phyloP scores from a whole-genome alignment of 768 basidiomycete genomes.

The Hygrocybe punicea region DNA sequence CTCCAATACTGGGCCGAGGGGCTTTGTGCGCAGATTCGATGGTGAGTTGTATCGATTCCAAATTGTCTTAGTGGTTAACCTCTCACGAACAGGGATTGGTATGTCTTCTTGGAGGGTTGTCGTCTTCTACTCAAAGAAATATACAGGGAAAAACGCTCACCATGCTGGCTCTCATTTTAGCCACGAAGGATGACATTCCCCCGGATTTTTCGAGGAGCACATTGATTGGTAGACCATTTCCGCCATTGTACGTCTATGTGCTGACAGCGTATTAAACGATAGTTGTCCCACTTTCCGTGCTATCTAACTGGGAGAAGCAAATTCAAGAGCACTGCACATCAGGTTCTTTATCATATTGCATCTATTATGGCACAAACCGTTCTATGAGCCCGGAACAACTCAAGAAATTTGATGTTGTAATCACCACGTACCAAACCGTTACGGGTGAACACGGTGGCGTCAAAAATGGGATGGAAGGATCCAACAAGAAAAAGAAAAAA shows the following conservation, averaged over 20 bases:
- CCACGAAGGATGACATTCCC: constrained; percentile 66
- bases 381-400: constrained; percentile 56
- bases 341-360: constrained; percentile 49
- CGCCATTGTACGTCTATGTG: not conserved
- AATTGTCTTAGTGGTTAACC: not conserved
- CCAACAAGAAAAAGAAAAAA: constrained; percentile 63
- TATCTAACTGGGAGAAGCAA: constrained; percentile 89
- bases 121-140: constrained; percentile 8
- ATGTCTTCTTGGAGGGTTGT: constrained; percentile 10
- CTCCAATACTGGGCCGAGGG: constrained; percentile 73
- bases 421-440: constrained; percentile 81
- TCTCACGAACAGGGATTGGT: constrained; percentile 42
- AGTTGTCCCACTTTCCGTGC: constrained; percentile 81
- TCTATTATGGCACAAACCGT: constrained; percentile 74
- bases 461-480: constrained; percentile 26
- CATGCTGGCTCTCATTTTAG: constrained; percentile 76
- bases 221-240: constrained; percentile 61
- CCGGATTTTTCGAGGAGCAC: constrained; percentile 61
- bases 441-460: constrained; percentile 47
- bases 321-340: constrained; percentile 66
- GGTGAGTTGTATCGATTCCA: constrained; percentile 37
- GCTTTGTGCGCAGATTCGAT: constrained; percentile 89
- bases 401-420: constrained; percentile 68
- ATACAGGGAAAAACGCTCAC: constrained; percentile 84
- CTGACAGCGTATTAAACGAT: not conserved